Percentiles rank a stretch among this genome's conserved stretches.
Conservation (phyloP, 768 basidiomycete species). For the Termitomyces sp. region DNA sequence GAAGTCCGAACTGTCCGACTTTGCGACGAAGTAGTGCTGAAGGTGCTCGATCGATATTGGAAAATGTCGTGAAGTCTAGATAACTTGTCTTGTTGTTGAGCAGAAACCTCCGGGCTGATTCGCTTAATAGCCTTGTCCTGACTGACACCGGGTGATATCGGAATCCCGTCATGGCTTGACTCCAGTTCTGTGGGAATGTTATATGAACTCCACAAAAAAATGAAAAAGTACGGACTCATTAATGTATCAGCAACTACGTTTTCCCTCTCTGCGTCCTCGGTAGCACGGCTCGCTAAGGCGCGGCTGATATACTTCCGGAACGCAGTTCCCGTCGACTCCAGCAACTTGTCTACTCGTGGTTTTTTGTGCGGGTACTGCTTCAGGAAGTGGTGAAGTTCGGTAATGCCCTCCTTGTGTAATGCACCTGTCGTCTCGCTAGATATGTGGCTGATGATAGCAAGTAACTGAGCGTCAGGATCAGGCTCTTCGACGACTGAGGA, state of each 20-base stretch:
- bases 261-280: constrained; percentile 77
- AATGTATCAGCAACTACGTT: constrained; percentile 80
- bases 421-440: constrained; percentile 87
- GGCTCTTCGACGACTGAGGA: constrained; percentile 67
- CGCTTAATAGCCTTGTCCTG: constrained; percentile 25
- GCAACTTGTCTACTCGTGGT: constrained; percentile 77
- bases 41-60: constrained; percentile 71
- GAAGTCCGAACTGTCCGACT: constrained; percentile 25
- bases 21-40: constrained; percentile 41
- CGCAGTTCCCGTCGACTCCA: constrained; percentile 83
- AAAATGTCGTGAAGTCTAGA: constrained; percentile 77
- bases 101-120: constrained; percentile 27
- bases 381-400: constrained; percentile 89
- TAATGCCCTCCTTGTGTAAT: constrained; percentile 90
- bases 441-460: constrained; percentile 80
- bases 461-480: constrained; percentile 80
- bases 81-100: constrained; percentile 52
- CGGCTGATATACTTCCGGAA: constrained; percentile 91
- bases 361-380: constrained; percentile 86
- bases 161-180: constrained; percentile 41
- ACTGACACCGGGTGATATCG: constrained; percentile 19
- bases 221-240: constrained; percentile 52
- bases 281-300: constrained; percentile 81
- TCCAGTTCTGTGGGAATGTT: constrained; percentile 48
- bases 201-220: background rate